Base-by-base conservation (phyloP, 2,329 filamentous ascomycete genomes). In the Acrocalymma vagum region DNA sequence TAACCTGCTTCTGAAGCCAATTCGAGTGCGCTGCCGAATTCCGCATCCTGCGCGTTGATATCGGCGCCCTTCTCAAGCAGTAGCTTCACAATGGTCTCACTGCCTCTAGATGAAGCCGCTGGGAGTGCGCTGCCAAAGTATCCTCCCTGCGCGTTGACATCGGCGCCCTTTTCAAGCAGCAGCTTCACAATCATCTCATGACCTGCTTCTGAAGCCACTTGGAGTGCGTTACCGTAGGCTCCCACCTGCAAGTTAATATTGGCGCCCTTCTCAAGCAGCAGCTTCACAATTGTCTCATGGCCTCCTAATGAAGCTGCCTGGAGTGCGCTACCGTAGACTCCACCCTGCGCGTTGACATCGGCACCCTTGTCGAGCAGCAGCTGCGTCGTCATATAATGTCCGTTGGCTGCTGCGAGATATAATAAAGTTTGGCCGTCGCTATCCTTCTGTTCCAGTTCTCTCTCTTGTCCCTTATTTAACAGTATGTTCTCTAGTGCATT, bases 361-460 rank as follows among this genome's bases (percentile, higher is more conserved):
- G 21, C 32, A 10, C 21, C 32, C 8, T 9, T 15, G 21, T 35
- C 14, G 4, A 35, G 31, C 21, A 35, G 31, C 31, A 35, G 20
- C 34, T 44, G 31, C 29, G 16, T 21, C 17, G 10, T 16, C 13
- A 21, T 32, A 20, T 38, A 11, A 49, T 49, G 39, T 39, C 46
- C 42, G 43, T 42, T 5, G 23, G 42, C 33, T 45, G 40, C 33
- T 21, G 43, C 42, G 21, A 51, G 24, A 32, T 37, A 35, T 34
- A 54, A 37, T 11, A 25, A 21, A 30, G 41, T 45, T 13, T 44
- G 26, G 26, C 29, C 34, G 10, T 40, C 5, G 34, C 33, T 43
- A 30, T 50, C 48, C 33, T 25, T 38, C 15, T 11, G 38, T 29
- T 50, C 17, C n/a, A 40, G 23, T 22, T 17, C 31, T 32, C 21